Base-by-base conservation (phyloP, 2,329 filamentous ascomycete species). In the Alternaria longipes region DNA sequence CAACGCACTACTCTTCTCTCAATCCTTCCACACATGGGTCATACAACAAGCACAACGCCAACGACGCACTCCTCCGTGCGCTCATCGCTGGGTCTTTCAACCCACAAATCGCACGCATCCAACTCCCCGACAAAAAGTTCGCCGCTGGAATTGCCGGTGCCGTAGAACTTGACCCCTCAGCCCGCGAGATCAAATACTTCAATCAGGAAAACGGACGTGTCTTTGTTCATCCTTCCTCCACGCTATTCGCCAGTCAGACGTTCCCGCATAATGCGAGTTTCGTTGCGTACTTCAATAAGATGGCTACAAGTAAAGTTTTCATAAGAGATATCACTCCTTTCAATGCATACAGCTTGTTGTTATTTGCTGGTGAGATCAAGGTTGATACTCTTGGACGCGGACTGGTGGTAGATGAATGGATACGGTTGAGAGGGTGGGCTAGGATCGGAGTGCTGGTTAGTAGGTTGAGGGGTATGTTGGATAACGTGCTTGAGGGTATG, bases 111-210 rank as follows among this genome's bases (percentile, higher is more conserved):
- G 93, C 93, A 14, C 89, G 94, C 54, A 97, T 99, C 74, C 90
- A 93, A 66, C 92, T 97, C 69, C 95, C 95, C 0, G 93, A 97
- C 80, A 97, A 97, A 83, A 98, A 97, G 79, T 99, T 96, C 78
- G 91, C 92, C 12, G 89, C 90, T 36, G 93, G 92, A 3, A 87
- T 96, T 65, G 92, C 92, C 1, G 95, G 95, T 8, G 92, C 95
- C 0, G 92, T 98, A 1, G 94, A 95, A 76, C 84, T 97, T 7
- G 95, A 99, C 74, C 94, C 94, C 0, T 94, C 98, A 79, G 94
- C 94, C 5, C 86, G 89, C 54, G 92, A 91, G 3, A 97, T 99
- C 80, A 95, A 93, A 76, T 99, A 94, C 81, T 98, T 93, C 79
- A 92, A 83, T 68, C 76, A 76, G 28, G 74, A 76, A 20, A 77